phyloP scores from a whole-genome alignment of 2,329 filamentous ascomycete species.

The Colletotrichum sp. region DNA sequence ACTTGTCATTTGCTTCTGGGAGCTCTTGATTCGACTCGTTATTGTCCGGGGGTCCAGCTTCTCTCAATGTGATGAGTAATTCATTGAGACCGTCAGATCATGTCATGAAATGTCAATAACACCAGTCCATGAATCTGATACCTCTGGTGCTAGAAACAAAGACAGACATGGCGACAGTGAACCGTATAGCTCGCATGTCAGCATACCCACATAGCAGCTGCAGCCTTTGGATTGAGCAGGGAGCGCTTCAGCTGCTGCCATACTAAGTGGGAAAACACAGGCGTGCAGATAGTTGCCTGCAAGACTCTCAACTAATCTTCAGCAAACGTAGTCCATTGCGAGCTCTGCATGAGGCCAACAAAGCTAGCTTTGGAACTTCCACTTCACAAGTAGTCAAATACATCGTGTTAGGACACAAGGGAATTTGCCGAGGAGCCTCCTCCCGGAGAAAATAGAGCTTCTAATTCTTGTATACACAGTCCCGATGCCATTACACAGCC shows the following conservation, averaged over 20 bases:
- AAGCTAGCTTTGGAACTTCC: not conserved
- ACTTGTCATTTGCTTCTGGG: no score
- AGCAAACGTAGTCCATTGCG: not conserved
- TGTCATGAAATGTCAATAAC: not conserved
- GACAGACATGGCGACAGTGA: not conserved
- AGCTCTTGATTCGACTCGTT: not conserved
- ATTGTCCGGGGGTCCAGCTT: not conserved
- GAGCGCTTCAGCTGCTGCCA: not conserved
- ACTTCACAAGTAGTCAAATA: not conserved
- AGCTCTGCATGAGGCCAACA: not conserved
- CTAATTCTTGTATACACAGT: constrained; percentile 25
- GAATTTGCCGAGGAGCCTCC: constrained; percentile 16
- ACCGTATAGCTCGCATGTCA: not conserved
- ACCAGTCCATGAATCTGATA: not conserved
- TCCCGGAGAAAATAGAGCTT: constrained; percentile 9
- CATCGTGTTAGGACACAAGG: not conserved
- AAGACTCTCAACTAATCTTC: not conserved
- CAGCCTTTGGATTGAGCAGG: rapidly evolving
- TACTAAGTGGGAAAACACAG: rapidly evolving
- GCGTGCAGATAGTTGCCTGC: not conserved
- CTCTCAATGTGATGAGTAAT: rapidly evolving
- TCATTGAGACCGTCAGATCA: not conserved
- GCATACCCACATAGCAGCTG: not conserved
- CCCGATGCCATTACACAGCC: constrained; percentile 20
- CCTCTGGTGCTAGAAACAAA: not conserved